Percentiles rank a stretch among this genome's conserved stretches.
These are phyloP conservation scores for Artemisia argyi DNA, from an alignment of 129 eudicot genomes.

Conservation along the genomic window DNA sequence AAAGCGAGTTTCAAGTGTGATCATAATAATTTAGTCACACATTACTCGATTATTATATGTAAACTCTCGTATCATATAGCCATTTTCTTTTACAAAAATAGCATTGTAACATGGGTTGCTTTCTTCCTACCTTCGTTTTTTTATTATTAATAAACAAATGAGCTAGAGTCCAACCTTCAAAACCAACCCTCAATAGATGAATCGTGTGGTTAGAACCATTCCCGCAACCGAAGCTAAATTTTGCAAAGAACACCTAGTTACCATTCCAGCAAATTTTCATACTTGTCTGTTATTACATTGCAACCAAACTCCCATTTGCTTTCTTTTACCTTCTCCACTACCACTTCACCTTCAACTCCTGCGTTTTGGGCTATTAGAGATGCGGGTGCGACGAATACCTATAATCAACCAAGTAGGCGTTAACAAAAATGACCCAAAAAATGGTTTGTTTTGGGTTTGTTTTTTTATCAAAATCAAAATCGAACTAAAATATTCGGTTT, in stretches of 20 bases:
- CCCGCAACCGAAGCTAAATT: conserved; percentile 84
- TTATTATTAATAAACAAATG: conserved; percentile 23
- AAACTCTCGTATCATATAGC: background rate
- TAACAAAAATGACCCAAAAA: background rate
- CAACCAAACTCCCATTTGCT: conserved; percentile 79
- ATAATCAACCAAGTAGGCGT: background rate
- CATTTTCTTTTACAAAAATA: background rate
- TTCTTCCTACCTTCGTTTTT: conserved; percentile 3
- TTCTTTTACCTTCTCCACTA: conserved; percentile 68
- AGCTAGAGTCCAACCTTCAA: conserved; percentile 1
- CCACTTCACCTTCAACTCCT: conserved; percentile 85
- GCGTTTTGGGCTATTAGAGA: conserved; percentile 75
- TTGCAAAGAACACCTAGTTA: conserved; percentile 76
- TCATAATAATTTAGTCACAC: too few relatives aligned
- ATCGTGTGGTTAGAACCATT: conserved; percentile 83
- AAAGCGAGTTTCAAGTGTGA: too few relatives aligned
- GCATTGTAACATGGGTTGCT: conserved; percentile 3
- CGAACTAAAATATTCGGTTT: too few relatives aligned
- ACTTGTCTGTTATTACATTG: conserved; percentile 76
- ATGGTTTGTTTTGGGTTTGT: too few relatives aligned
- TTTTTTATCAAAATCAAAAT: too few relatives aligned
- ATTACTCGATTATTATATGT: background rate
- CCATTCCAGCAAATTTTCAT: conserved; percentile 69
- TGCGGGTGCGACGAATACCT: conserved; percentile 82
- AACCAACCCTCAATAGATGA: conserved; percentile 27